Evolutionary conservation across 371 early-diverging fungal genomes (phyloP).

Genomic region (Rhizopus delemar): DNA sequence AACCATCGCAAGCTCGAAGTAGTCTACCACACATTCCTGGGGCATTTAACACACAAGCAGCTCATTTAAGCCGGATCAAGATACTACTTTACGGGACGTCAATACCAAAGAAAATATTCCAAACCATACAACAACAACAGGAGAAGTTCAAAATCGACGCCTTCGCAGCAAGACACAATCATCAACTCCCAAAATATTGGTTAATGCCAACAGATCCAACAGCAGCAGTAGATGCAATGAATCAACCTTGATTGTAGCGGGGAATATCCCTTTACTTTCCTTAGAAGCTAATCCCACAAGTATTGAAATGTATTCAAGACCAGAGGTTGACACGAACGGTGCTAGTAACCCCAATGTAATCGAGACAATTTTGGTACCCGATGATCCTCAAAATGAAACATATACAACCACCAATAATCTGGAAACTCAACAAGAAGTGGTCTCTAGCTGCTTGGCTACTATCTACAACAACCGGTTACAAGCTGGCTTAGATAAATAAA

Average conservation of each 20-base stretch:
- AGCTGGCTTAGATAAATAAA: too few species aligned
- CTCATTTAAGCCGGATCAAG: constrained; percentile 7
- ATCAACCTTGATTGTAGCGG: constrained; percentile 16
- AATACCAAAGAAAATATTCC: constrained; percentile 1
- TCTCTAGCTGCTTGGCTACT: neutral
- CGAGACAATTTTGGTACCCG: constrained; percentile 24
- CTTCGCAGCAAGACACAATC: constrained; percentile 26
- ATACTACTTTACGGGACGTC: constrained; percentile 8
- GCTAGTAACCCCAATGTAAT: constrained; percentile 24
- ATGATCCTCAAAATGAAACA: constrained; percentile 9
- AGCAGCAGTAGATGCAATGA: constrained; percentile 33
- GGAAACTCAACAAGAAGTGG: too few species aligned
- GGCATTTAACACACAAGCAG: constrained; percentile 9
- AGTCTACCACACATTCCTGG: constrained; percentile 17
- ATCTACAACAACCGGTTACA: too few species aligned
- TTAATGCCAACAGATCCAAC: constrained; percentile 20
- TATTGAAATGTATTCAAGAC: constrained; percentile 18
- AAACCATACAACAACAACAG: constrained; percentile 3
- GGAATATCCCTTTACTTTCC: constrained; percentile 30
- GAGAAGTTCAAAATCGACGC: constrained; percentile 18
- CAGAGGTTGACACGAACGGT: constrained; percentile 9
- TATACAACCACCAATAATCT: too few species aligned
- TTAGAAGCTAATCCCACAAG: constrained; percentile 31
- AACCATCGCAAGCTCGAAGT: too few species aligned
- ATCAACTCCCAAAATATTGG: constrained; percentile 19